phyloP scores from a whole-genome alignment of 352 stramenopile species.

The Globisporangium solare region DNA sequence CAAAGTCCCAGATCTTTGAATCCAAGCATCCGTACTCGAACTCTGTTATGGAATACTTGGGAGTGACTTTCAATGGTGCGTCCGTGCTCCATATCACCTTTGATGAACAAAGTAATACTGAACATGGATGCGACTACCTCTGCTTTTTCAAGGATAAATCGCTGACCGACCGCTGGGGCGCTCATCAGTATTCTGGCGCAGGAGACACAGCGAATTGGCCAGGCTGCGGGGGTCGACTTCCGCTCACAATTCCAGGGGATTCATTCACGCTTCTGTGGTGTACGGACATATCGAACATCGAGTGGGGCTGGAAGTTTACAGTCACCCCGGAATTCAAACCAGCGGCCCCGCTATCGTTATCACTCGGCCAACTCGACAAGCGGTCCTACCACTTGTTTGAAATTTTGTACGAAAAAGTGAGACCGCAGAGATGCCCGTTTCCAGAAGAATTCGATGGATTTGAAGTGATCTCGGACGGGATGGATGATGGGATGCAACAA shows the following conservation, averaged over 20 bases:
- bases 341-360: slow-evolving; percentile 36
- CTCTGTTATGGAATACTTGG: slow-evolving; percentile 74
- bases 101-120: slow-evolving; percentile 54
- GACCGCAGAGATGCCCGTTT: slow-evolving; percentile 32
- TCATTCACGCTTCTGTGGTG: slow-evolving; percentile 84
- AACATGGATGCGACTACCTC: slow-evolving; percentile 77
- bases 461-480: slow-evolving; percentile 18
- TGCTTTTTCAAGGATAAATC: slow-evolving; percentile 84
- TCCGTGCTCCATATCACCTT: slow-evolving; percentile 68
- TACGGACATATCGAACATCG: slow-evolving; percentile 82
- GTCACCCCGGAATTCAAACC: slow-evolving; percentile 58
- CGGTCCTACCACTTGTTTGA: slow-evolving; percentile 62
- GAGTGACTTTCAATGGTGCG: slow-evolving; percentile 69
- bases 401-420: slow-evolving; percentile 60
- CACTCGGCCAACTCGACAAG: slow-evolving; percentile 51
- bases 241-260: slow-evolving; percentile 69
- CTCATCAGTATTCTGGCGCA: slow-evolving; percentile 58
- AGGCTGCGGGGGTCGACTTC: slow-evolving; percentile 42
- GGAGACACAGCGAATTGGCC: slow-evolving; percentile 80
- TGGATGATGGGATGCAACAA: slow-evolving; percentile 2
- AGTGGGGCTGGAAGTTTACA: slow-evolving; percentile 87
- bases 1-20: slow-evolving; percentile 69
- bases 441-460: slow-evolving; percentile 51
- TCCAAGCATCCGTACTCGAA: slow-evolving; percentile 84
- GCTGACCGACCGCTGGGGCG: slow-evolving; percentile 57